These are phyloP conservation scores for Coemansia sp. DNA, from an alignment of 192 early-diverging fungal species.

Conservation along the genomic window DNA sequence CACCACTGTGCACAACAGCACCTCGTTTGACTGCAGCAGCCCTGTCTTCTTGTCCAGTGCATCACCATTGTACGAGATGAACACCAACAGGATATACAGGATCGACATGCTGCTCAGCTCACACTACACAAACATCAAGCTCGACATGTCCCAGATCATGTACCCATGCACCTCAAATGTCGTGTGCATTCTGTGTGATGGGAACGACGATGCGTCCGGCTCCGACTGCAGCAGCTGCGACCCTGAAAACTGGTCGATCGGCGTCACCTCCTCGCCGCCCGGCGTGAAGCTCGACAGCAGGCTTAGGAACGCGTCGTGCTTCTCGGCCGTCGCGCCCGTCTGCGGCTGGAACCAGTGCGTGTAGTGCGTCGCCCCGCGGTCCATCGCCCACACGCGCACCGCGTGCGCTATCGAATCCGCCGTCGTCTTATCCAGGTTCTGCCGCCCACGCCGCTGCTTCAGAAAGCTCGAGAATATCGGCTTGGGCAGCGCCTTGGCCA, in stretches of 20 bases:
- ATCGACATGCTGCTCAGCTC: constrained; percentile 90
- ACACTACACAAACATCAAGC: constrained; percentile 92
- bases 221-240: constrained; percentile 96
- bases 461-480: constrained; percentile 89
- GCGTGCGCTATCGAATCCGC: constrained; percentile 99
- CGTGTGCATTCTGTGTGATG: constrained; percentile 94
- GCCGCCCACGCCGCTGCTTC: constrained; percentile 88
- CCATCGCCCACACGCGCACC: constrained; percentile 96
- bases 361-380: constrained; percentile 95
- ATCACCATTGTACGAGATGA: constrained; percentile 99
- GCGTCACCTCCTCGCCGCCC: constrained; percentile 77
- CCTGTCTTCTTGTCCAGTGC: constrained; percentile 99
- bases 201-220: constrained; percentile 99
- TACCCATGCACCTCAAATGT: constrained; percentile 99
- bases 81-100: constrained; percentile 96
- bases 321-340: constrained; percentile 97
- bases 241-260: constrained; percentile 96
- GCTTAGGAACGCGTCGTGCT: constrained; percentile 97
- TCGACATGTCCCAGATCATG: constrained; percentile 97
- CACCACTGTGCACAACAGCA: constrained; percentile 73
- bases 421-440: constrained; percentile 84
- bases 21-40: constrained; percentile 86
- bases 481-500: constrained; percentile 90
- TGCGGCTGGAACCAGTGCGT: constrained; percentile 99
- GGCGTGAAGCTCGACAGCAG: constrained; percentile 76